Percentiles rank a stretch among this genome's conserved stretches.
Evolutionary conservation across 768 basidiomycete genomes (phyloP).

Genomic region (Boletus sensibilis): DNA sequence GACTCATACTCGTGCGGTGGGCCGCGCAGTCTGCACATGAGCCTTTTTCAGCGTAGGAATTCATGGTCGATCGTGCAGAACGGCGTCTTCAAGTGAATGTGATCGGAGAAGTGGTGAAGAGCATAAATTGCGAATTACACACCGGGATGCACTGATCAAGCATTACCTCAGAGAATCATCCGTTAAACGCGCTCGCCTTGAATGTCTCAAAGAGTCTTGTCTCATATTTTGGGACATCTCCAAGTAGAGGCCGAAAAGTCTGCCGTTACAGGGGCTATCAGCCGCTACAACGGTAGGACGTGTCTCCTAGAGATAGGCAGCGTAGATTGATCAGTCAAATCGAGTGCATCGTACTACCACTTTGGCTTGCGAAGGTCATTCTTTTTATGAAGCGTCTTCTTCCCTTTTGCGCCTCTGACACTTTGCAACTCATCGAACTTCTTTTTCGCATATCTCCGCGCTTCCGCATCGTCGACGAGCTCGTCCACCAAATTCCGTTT

Average conservation of each 20-base stretch:
- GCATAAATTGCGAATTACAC: constrained; percentile 4
- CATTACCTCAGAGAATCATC: constrained; percentile 11
- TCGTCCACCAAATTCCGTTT: constrained; percentile 88
- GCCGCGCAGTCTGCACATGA: not conserved
- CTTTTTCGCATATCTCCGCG: constrained; percentile 84
- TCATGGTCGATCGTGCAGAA: not conserved
- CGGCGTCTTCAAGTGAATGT: constrained; percentile 8
- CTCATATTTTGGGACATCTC: not conserved
- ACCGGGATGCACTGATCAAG: not conserved
- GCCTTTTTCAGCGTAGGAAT: not conserved
- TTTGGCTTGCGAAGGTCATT: constrained; percentile 61
- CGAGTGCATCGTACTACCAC: constrained; percentile 48
- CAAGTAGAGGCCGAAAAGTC: not conserved
- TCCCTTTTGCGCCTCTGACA: constrained; percentile 65
- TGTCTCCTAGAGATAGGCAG: constrained; percentile 3
- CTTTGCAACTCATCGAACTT: constrained; percentile 81
- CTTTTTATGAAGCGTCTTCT: constrained; percentile 66
- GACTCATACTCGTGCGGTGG: not conserved
- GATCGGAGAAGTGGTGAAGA: constrained; percentile 13
- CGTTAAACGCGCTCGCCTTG: not conserved
- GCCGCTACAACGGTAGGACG: not conserved
- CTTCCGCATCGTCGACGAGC: constrained; percentile 83
- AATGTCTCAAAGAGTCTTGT: not conserved
- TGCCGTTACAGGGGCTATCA: not conserved
- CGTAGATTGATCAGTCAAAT: constrained; percentile 7